Base-by-base conservation (phyloP, 208 protist species). In the Leishmania braziliensis region DNA sequence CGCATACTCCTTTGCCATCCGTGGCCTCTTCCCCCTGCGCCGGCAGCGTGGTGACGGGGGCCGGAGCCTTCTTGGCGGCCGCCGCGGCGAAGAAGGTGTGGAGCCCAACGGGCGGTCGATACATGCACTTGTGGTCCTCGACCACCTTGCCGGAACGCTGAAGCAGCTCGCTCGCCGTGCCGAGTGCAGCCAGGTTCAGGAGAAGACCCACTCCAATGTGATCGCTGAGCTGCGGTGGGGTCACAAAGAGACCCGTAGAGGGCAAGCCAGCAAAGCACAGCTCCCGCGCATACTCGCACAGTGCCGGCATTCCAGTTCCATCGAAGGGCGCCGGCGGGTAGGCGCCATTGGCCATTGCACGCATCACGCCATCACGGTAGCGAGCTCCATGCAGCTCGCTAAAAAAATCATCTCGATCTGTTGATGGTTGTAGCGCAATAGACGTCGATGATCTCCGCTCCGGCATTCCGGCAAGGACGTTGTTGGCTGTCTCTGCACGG, bases 221-320 rank as follows among this genome's bases (percentile, higher is more conserved):
- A 81, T 98, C 96, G 82, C 94, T 97, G 78, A 96, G 91, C 82
- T 98, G 92, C 18, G 96, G 96, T 6, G 95, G 92, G 0, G 96
- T 97, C 65, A 97, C 88, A 74, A 97, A 93, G 6, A 98, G 77
- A 0, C 96, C 96, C 0, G 95, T 97, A 16, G 92, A 90, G 26
- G 92, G 93, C 18, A 95, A 86, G 0, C 90, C 93, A 43, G 82
- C 86, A 73, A 92, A 95, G 50, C 80, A 85, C 48, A 89, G 75
- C 51, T 85, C 87, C 8, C 84, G 80, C 23, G 88, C 90, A 4
- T 50, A 36, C 48, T 84, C 82, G 9, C 48, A 76, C 39, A 97
- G 69, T 10, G 90, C 85, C 33, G 92, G 89, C 62, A 97, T 83
- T 23, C 94, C 94, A 5, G 91, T 86, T 26, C 91, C 88, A 53